Evolutionary conservation across 352 stramenopile species (phyloP), one percentile per base, ranked within the genome.

Genomic region (Globisporangium splendens): DNA sequence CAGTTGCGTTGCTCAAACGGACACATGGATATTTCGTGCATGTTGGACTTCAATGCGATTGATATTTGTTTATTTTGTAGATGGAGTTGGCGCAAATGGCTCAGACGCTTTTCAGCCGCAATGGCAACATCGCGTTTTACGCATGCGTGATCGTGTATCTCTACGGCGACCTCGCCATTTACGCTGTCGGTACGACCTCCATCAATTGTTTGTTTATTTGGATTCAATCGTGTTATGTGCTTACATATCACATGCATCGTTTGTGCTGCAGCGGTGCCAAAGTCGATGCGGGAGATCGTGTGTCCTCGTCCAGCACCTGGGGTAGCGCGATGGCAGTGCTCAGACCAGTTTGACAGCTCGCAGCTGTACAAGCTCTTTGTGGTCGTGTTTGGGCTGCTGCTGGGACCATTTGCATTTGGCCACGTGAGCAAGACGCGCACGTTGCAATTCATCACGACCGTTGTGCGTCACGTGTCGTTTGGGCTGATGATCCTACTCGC

Each of bases 61-160:
- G n/a, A 33, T 55, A 38, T 61, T 13, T 44, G 22, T 31, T 18
- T 15, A 31, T n/a, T 28, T 22, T 55, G 56, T 57, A 95, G 83
- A 88, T 93, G 77, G 86, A 95, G 61, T 59, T 95, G 24, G 83
- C 86, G 15, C 77, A 91, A 50, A 94, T 95, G 77, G 86, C 84
- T 8, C 71, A 93, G 46, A 56, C 87, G 59, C 72, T 95, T 8
- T 95, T 91, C 59, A 83, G 61, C 33, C 75, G 57, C 50, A 69
- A 73, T 42, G 82, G 86, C 6, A 77, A 87, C 47, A 68, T 89
- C 18, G 80, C 84, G 5, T 93, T 95, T 56, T 95, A 93, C 56
- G 73, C 70, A 33, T 92, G 80, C 57, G 75, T 89, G 24, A 85
- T 86, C 49, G 77, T 91, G 49, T 95, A 95, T 53, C 67, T 95